These are phyloP conservation scores for Penicillium rolfsii DNA, from an alignment of 2,329 filamentous ascomycete species.

Conservation along the genomic window DNA sequence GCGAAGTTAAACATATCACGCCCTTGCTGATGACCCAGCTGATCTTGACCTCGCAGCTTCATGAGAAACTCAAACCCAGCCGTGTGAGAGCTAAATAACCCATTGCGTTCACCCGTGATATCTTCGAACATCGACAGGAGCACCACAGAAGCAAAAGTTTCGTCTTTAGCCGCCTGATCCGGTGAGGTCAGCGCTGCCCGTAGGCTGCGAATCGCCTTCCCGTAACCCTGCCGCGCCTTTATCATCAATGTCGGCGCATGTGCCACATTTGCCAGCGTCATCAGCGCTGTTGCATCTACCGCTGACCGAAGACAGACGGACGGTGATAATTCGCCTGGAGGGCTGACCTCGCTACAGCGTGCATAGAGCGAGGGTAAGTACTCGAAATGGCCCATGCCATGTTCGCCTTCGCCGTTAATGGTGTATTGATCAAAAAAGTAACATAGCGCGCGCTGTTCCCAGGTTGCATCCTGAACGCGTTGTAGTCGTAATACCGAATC, in stretches of 20 bases:
- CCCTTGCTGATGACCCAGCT: conserved; percentile 36
- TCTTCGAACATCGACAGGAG: conserved; percentile 45
- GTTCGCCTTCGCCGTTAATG: conserved; percentile 28
- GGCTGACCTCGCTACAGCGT: conserved; percentile 27
- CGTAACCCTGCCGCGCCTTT: conserved; percentile 39
- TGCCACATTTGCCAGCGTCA: conserved; percentile 38
- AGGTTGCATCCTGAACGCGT: conserved; percentile 35
- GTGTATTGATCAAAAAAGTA: conserved; percentile 49
- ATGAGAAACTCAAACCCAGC: conserved; percentile 42
- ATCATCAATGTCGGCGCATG: conserved; percentile 31
- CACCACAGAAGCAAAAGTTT: conserved; percentile 44
- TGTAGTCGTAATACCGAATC: conserved; percentile 21
- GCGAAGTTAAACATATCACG: conserved; percentile 44
- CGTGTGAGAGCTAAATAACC: conserved; percentile 41
- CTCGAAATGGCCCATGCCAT: conserved; percentile 39
- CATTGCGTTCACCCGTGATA: conserved; percentile 42
- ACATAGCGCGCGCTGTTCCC: conserved; percentile 45
- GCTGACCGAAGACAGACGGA: conserved; percentile 38
- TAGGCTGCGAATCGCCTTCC: conserved; percentile 36
- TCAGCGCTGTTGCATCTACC: conserved; percentile 41
- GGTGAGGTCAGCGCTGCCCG: conserved; percentile 36
- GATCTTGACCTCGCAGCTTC: conserved; percentile 38
- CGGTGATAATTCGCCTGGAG: conserved; percentile 17
- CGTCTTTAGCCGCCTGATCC: conserved; percentile 38
- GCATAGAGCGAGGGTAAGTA: conserved; percentile 44